These are phyloP conservation scores for Globisporangium parvum DNA, from an alignment of 352 stramenopile species.

Conservation along the genomic window DNA sequence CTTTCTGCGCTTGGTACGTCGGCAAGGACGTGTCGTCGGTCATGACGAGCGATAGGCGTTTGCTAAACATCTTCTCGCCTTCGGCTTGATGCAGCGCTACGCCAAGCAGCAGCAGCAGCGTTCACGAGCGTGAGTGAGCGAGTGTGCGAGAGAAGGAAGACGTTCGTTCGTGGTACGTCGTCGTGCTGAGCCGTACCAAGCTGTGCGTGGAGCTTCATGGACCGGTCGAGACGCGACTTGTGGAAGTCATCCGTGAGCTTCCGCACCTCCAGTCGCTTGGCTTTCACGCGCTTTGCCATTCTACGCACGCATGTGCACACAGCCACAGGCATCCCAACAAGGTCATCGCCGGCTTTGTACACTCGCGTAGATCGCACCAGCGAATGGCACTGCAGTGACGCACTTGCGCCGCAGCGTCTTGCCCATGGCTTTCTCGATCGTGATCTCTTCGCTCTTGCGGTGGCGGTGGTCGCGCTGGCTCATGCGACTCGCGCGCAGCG, in stretches of 20 bases:
- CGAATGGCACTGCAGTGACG: slow-evolving; percentile 5
- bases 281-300: slow-evolving; percentile 52
- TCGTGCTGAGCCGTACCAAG: slow-evolving; percentile 16
- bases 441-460: slow-evolving; percentile 33
- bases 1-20: slow-evolving; percentile 46
- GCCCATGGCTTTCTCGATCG: slow-evolving; percentile 47
- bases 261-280: slow-evolving; percentile 35
- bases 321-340: not conserved
- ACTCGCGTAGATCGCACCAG: not conserved
- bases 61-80: slow-evolving; percentile 59
- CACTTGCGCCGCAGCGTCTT: slow-evolving; percentile 59
- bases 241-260: slow-evolving; percentile 42
- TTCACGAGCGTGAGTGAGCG: not conserved
- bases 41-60: slow-evolving; percentile 41
- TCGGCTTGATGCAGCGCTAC: slow-evolving; percentile 54
- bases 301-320: slow-evolving; percentile 14
- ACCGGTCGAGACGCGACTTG: slow-evolving; percentile 26
- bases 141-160: too few relatives aligned
- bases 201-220: slow-evolving; percentile 49
- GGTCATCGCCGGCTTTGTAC: not conserved
- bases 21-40: slow-evolving; percentile 46
- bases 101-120: not conserved
- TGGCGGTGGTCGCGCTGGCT: not conserved
- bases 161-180: too few relatives aligned
- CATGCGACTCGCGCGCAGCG: slow-evolving; percentile 7